Percentiles rank a stretch among this genome's conserved stretches.
These are phyloP conservation scores for Isabelozyma pseudorhagii DNA, from an alignment of 805 yeast species.

Conservation along the genomic window DNA sequence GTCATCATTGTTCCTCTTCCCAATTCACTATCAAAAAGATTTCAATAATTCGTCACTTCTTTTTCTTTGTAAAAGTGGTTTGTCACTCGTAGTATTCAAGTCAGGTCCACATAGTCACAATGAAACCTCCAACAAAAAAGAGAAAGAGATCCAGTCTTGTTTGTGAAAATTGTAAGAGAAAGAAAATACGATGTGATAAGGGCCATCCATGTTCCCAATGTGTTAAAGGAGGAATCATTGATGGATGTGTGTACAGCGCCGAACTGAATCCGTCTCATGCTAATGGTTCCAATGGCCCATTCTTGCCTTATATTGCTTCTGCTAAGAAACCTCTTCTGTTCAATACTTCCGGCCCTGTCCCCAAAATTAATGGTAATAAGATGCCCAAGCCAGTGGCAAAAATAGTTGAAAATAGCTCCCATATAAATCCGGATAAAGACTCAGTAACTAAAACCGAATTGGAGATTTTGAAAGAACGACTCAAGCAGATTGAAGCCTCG, in stretches of 20 bases:
- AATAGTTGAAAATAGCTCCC: neutral
- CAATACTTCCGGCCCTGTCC: neutral
- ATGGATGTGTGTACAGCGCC: slow-evolving; percentile 9
- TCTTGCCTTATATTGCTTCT: slow-evolving; percentile 14
- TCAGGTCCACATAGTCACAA: too few species aligned
- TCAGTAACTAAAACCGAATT: slow-evolving; percentile 9
- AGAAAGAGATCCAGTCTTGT: slow-evolving; percentile 36
- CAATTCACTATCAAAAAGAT: too few species aligned
- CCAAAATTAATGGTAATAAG: neutral
- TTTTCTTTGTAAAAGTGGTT: too few species aligned
- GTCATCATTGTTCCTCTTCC: too few species aligned
- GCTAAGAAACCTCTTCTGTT: slow-evolving; percentile 16
- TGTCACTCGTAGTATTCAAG: too few species aligned
- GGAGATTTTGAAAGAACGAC: slow-evolving; percentile 13
- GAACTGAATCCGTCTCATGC: neutral
- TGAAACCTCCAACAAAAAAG: slow-evolving; percentile 6
- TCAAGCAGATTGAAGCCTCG: slow-evolving; percentile 13
- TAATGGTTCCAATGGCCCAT: neutral
- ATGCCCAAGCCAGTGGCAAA: neutral
- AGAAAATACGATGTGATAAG: slow-evolving; percentile 34
- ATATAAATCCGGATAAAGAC: neutral
- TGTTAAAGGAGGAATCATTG: slow-evolving; percentile 22
- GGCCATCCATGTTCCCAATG: slow-evolving; percentile 32
- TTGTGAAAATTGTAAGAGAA: slow-evolving; percentile 28
- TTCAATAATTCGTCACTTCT: too few species aligned